A percentile compares a stretch with the other conserved stretches of the same genome.
These are phyloP conservation scores for Xylaria sp. DNA, from an alignment of 2,329 filamentous ascomycete species.

Conservation along the genomic window DNA sequence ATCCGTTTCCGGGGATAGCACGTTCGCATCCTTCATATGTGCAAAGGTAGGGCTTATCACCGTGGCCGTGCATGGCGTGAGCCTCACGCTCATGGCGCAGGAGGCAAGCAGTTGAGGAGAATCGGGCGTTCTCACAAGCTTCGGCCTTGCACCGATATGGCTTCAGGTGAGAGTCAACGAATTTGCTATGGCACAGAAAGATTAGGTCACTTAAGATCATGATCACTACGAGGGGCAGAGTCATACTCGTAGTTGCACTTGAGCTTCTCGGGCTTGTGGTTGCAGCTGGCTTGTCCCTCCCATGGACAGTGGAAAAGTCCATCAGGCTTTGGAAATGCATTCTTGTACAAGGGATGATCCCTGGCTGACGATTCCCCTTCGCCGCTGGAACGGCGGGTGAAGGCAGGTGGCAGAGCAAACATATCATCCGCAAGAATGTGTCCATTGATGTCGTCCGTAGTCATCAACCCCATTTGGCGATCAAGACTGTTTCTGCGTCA, in stretches of 20 bases:
- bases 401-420: constrained; percentile 55
- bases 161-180: constrained; percentile 95
- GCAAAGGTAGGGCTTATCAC: constrained; percentile 91
- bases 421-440: constrained; percentile 53
- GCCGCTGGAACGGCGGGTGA: constrained; percentile 60
- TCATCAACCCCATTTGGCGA: constrained; percentile 55
- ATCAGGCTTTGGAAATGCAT: constrained; percentile 71
- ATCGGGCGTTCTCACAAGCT: constrained; percentile 84
- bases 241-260: constrained; percentile 99
- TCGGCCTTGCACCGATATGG: constrained; percentile 93
- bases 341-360: constrained; percentile 78
- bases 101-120: constrained; percentile 94
- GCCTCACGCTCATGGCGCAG: constrained; percentile 96
- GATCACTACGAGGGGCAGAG: constrained; percentile 1
- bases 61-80: constrained; percentile 94
- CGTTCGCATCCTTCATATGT: constrained; percentile 89
- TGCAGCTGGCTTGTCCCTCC: constrained; percentile 77
- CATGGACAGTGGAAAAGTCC: constrained; percentile 95
- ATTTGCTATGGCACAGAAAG: constrained; percentile 74
- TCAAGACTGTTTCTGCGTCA: constrained; percentile 53
- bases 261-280: constrained; percentile 92
- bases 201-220: constrained; percentile 34
- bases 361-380: constrained; percentile 67
- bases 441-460: constrained; percentile 53
- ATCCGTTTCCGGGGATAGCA: constrained; percentile 83